Conservation (phyloP, 2,329 filamentous ascomycete species). For the Fusarium nelsonii region DNA sequence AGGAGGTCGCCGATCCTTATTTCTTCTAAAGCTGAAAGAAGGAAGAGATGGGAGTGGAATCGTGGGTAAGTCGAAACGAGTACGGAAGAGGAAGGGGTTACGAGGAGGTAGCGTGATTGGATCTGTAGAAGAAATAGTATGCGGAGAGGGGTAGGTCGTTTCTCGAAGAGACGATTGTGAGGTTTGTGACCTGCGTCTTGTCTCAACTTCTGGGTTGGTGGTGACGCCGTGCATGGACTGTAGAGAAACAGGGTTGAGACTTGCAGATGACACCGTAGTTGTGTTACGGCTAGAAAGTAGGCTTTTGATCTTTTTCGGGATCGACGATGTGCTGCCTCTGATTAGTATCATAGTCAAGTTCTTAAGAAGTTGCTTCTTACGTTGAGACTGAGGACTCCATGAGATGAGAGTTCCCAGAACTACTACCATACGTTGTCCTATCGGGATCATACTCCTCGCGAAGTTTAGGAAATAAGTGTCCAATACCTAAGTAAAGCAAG, state of each 20-base stretch:
- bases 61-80: conserved; percentile 46
- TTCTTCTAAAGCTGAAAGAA: conserved; percentile 32
- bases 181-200: neutral
- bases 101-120: conserved; percentile 31
- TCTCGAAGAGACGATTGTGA: conserved; percentile 4
- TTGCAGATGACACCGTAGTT: conserved; percentile 32
- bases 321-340: conserved; percentile 20
- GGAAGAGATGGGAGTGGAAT: conserved; percentile 41
- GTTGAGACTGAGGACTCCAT: conserved; percentile 38
- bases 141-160: conserved; percentile 8
- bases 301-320: conserved; percentile 40
- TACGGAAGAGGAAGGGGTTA: conserved; percentile 54
- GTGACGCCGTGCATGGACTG: conserved; percentile 2
- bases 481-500: conserved; percentile 58
- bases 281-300: conserved; percentile 40
- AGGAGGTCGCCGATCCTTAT: conserved; percentile 12
- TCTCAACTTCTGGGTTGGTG: conserved; percentile 25
- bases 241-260: conserved; percentile 11
- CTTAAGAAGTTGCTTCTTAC: conserved; percentile 27
- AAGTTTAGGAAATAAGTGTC: conserved; percentile 58
- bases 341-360: neutral
- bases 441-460: conserved; percentile 57
- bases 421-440: conserved; percentile 36
- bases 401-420: conserved; percentile 41
- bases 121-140: conserved; percentile 4